Conservation (phyloP, 352 stramenopile genomes). For the Globisporangium spiculum region DNA sequence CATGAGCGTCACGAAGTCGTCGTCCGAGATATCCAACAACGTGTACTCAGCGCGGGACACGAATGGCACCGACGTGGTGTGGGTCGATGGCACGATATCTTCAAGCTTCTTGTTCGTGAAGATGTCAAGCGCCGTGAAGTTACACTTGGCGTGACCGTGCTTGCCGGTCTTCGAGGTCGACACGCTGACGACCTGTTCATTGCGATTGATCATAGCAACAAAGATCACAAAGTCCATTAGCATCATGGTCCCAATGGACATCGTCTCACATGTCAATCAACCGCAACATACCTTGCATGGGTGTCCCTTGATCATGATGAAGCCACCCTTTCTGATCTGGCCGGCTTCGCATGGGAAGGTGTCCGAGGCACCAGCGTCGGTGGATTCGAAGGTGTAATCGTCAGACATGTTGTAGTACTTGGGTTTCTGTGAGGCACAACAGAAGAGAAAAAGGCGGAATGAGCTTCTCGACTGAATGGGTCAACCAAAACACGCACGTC, state of each 20-base stretch:
- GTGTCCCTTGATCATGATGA: conserved; percentile 99
- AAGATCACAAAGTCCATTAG: background rate
- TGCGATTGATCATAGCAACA: background rate
- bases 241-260: background rate
- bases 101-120: conserved; percentile 99
- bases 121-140: conserved; percentile 99
- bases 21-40: conserved; percentile 98
- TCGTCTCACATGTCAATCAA: background rate
- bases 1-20: conserved; percentile 98
- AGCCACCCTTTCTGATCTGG: conserved; percentile 99
- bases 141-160: conserved; percentile 99
- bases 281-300: conserved; percentile 94
- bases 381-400: conserved; percentile 91
- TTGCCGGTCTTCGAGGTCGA: conserved; percentile 99
- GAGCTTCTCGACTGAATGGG: conserved; percentile 4
- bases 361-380: conserved; percentile 96
- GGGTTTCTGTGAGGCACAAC: background rate
- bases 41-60: conserved; percentile 97
- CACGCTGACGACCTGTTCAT: conserved; percentile 83
- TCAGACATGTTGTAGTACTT: conserved; percentile 33
- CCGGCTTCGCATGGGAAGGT: conserved; percentile 98
- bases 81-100: conserved; percentile 99
- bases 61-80: conserved; percentile 98
- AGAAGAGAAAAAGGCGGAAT: conserved; percentile 15
- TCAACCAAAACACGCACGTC: background rate